These are phyloP conservation scores for Russula ochroleuca DNA, from an alignment of 768 basidiomycete species.

Conservation along the genomic window DNA sequence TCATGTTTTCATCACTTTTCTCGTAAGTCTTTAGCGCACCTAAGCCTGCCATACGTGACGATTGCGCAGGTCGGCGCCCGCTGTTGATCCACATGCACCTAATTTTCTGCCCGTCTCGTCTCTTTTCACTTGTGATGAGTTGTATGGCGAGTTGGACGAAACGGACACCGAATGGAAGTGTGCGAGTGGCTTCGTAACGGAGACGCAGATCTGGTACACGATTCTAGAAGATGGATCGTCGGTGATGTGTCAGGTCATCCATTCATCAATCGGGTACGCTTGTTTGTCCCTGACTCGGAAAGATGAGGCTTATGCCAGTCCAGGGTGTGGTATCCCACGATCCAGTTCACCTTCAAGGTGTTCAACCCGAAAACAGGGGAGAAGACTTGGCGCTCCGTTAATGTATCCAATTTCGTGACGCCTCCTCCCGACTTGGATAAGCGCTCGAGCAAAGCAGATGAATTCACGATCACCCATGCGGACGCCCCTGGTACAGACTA, in stretches of 20 bases:
- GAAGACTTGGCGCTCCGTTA: constrained; percentile 80
- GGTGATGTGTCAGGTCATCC: constrained; percentile 81
- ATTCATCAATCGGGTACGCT: constrained; percentile 83
- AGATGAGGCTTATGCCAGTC: constrained; percentile 15
- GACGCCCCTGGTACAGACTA: constrained; percentile 49
- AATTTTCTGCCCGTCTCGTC: constrained; percentile 82
- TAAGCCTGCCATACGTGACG: constrained; percentile 19
- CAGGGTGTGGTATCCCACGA: constrained; percentile 89
- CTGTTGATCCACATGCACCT: constrained; percentile 61
- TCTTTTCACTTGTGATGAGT: constrained; percentile 48
- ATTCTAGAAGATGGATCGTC: constrained; percentile 74
- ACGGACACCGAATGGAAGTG: constrained; percentile 82
- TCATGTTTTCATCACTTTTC: constrained; percentile 75
- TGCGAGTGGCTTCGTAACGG: constrained; percentile 77
- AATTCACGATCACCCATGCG: constrained; percentile 74
- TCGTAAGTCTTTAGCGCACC: constrained; percentile 52
- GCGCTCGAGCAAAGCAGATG: constrained; percentile 79
- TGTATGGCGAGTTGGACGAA: constrained; percentile 70
- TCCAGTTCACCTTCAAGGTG: constrained; percentile 91
- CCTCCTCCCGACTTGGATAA: constrained; percentile 78
- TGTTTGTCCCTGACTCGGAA: constrained; percentile 16
- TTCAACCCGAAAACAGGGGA: constrained; percentile 74
- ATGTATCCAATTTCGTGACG: constrained; percentile 73
- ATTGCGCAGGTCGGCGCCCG: constrained; percentile 45
- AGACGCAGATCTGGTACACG: constrained; percentile 87